These are phyloP conservation scores for Hypoxylon rickii DNA, from an alignment of 495 filamentous ascomycete species.

Conservation along the genomic window DNA sequence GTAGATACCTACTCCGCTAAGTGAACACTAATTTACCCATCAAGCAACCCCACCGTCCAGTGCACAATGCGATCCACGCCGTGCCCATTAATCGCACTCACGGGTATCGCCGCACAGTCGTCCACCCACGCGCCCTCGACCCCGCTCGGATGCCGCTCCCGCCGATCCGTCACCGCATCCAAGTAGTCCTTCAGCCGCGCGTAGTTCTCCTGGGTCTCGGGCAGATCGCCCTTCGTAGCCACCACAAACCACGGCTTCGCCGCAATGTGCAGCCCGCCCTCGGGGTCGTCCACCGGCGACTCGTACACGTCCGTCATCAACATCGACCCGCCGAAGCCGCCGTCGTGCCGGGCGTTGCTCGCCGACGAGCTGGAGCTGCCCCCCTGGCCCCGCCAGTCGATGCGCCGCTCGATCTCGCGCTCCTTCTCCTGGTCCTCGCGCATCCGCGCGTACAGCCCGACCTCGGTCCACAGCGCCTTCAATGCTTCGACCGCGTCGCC, in stretches of 20 bases:
- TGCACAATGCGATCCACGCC: conserved; percentile 79
- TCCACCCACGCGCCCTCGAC: conserved; percentile 69
- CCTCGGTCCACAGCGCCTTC: conserved; percentile 83
- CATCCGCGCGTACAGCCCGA: conserved; percentile 81
- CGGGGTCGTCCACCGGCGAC: conserved; percentile 27
- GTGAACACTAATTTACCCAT: conserved; percentile 46
- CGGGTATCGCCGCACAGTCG: conserved; percentile 71
- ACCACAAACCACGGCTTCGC: conserved; percentile 97
- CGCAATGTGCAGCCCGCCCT: conserved; percentile 65
- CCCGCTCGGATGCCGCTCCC: conserved; percentile 70
- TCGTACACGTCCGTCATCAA: conserved; percentile 43
- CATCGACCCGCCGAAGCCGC: conserved; percentile 26
- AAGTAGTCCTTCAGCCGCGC: conserved; percentile 69
- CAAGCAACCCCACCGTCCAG: conserved; percentile 75
- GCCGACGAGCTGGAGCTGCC: conserved; percentile 6
- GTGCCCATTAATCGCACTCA: conserved; percentile 85
- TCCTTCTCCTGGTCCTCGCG: conserved; percentile 62
- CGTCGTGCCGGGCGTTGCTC: conserved; percentile 1
- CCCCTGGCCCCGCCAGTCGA: conserved; percentile 47
- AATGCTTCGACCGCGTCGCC: conserved; percentile 79
- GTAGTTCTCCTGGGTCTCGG: conserved; percentile 79
- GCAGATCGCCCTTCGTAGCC: conserved; percentile 90
- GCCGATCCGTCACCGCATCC: conserved; percentile 59
- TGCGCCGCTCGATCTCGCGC: conserved; percentile 50
- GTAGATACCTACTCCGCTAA: background rate